phyloP scores from a whole-genome alignment of 345 rosid genomes.

The Triadica sebifera region DNA sequence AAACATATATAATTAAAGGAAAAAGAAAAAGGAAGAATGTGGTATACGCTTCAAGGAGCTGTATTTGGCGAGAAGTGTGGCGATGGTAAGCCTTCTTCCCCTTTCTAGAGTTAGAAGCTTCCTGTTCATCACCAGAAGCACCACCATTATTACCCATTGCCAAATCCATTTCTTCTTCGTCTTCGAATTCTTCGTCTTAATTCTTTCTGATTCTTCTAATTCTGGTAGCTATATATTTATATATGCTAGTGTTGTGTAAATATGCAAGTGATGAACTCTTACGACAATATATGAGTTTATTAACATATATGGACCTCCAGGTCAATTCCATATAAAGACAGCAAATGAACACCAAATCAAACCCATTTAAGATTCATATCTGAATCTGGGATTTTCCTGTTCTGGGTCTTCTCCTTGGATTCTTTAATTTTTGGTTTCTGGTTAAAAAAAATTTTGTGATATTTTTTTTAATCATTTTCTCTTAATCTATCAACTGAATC shows the following conservation, averaged over 20 bases:
- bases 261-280: not conserved
- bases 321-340: conserved; percentile 13
- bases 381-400: conserved; percentile 1
- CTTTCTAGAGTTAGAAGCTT: conserved; percentile 10
- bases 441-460: not conserved
- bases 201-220: not conserved
- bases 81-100: conserved; percentile 45
- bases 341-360: conserved; percentile 19
- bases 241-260: not conserved
- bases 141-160: conserved; percentile 29
- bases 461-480: not conserved
- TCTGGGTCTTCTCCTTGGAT: conserved; percentile 7
- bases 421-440: not conserved
- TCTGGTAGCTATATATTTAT: not conserved
- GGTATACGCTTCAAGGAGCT: conserved; percentile 53
- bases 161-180: conserved; percentile 20
- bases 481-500: not conserved
- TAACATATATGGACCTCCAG: not conserved
- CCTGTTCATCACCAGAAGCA: conserved; percentile 42
- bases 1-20: not conserved
- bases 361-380: conserved; percentile 17
- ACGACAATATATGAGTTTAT: not conserved
- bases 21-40: not conserved
- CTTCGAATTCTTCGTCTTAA: not conserved
- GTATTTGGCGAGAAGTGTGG: conserved; percentile 49